phyloP scores from a whole-genome alignment of 2,329 filamentous ascomycete genomes.

The Diaporthe citrichinensis region DNA sequence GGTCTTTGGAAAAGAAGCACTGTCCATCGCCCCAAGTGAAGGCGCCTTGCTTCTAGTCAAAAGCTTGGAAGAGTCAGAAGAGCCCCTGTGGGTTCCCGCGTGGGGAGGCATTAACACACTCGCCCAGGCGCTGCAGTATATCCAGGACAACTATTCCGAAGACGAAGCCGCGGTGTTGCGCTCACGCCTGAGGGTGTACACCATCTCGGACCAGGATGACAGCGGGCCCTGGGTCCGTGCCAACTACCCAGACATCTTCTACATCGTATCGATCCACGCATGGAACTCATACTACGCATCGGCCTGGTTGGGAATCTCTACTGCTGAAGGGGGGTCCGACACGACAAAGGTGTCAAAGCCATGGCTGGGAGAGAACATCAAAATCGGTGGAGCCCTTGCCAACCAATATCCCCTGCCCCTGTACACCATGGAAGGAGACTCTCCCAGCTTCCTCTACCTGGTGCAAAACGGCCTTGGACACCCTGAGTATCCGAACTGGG shows the following conservation, averaged over 20 bases:
- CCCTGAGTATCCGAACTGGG: background rate
- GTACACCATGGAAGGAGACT: background rate
- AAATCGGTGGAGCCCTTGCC: background rate
- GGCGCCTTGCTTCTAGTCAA: constrained; percentile 59
- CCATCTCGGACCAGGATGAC: constrained; percentile 73
- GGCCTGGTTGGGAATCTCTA: constrained; percentile 67
- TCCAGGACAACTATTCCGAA: constrained; percentile 50
- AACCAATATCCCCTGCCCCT: constrained; percentile 42
- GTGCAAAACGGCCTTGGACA: background rate
- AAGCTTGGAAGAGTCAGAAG: background rate
- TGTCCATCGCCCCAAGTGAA: constrained; percentile 44
- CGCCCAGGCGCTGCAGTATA: constrained; percentile 55
- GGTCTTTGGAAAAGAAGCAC: background rate
- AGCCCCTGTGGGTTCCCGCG: constrained; percentile 65
- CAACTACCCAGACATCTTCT: constrained; percentile 67
- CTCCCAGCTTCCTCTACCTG: background rate
- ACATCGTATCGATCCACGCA: constrained; percentile 68
- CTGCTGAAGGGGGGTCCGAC: background rate
- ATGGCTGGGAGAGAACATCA: background rate
- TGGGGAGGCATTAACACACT: constrained; percentile 69
- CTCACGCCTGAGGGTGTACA: constrained; percentile 63
- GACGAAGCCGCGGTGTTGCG: constrained; percentile 53
- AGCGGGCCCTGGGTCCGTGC: constrained; percentile 68
- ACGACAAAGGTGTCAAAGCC: background rate
- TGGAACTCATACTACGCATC: constrained; percentile 69